These are phyloP conservation scores for Neofusicoccum laricinum DNA, from an alignment of 2,329 filamentous ascomycete genomes.

Conservation along the genomic window DNA sequence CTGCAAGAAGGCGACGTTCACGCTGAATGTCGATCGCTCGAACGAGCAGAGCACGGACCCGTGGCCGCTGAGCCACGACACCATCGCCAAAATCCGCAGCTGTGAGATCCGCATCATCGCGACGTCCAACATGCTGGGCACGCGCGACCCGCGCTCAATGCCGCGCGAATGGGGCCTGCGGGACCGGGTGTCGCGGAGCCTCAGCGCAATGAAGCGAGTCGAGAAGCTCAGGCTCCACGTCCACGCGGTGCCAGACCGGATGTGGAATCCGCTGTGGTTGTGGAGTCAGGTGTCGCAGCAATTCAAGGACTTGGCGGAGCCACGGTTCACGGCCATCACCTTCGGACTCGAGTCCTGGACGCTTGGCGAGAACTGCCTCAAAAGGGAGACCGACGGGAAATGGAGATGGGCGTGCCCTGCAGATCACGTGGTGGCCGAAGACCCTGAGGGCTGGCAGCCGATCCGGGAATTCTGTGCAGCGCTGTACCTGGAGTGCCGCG, in stretches of 20 bases:
- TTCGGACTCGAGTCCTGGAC: conserved; percentile 36
- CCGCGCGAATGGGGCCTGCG: conserved; percentile 32
- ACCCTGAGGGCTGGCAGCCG: conserved; percentile 18
- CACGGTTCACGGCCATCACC: conserved; percentile 28
- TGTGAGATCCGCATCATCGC: conserved; percentile 31
- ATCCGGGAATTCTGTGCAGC: conserved; percentile 19
- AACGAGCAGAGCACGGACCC: conserved; percentile 27
- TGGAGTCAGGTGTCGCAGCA: conserved; percentile 36
- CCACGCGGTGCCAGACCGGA: conserved; percentile 35
- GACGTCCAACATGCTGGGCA: conserved; percentile 35
- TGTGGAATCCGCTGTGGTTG: conserved; percentile 34
- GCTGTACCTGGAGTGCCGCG: conserved; percentile 16
- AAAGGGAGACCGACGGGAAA: conserved; percentile 23
- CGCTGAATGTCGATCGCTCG: conserved; percentile 30
- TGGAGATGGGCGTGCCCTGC: conserved; percentile 35
- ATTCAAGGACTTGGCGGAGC: conserved; percentile 24
- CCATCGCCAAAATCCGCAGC: conserved; percentile 25
- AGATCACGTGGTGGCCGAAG: conserved; percentile 26
- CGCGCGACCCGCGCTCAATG: conserved; percentile 35
- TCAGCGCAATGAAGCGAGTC: conserved; percentile 25
- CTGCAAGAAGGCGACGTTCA: conserved; percentile 30
- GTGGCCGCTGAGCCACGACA: conserved; percentile 29
- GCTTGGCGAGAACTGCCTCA: conserved; percentile 34
- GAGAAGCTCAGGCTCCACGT: conserved; percentile 28
- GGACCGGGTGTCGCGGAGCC: conserved; percentile 19